A percentile compares a stretch with the other conserved stretches of the same genome.
phyloP scores from a whole-genome alignment of 2,329 filamentous ascomycete species.

The Fusarium armeniacum region DNA sequence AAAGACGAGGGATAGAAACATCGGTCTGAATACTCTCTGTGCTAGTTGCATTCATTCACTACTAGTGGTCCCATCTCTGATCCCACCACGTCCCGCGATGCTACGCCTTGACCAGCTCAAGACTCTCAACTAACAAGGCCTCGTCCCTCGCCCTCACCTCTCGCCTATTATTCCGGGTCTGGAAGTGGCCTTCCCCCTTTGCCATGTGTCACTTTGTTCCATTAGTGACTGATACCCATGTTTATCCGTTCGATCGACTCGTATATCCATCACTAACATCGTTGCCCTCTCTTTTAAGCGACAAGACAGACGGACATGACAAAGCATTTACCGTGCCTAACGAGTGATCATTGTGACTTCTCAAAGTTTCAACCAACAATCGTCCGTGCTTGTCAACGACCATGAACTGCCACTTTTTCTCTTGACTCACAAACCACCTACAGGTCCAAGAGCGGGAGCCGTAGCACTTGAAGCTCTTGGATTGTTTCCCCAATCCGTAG shows the following conservation, averaged over 20 bases:
- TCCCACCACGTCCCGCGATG: slow-evolving; percentile 39
- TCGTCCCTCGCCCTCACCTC: slow-evolving; percentile 14
- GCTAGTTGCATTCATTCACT: slow-evolving; percentile 20
- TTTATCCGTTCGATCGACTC: slow-evolving; percentile 7
- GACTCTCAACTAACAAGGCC: slow-evolving; percentile 17
- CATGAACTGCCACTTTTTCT: slow-evolving; percentile 14
- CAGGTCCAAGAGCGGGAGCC: slow-evolving; percentile 12
- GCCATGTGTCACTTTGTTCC: slow-evolving; percentile 7
- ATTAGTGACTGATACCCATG: slow-evolving; percentile 1
- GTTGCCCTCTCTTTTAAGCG: slow-evolving; percentile 6
- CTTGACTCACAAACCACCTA: slow-evolving; percentile 10
- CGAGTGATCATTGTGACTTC: slow-evolving; percentile 2
- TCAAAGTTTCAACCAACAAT: not conserved
- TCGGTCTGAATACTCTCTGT: slow-evolving; percentile 23
- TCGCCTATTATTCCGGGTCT: slow-evolving; percentile 4
- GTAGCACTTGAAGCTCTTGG: slow-evolving; percentile 5
- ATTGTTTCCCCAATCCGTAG: slow-evolving; percentile 13
- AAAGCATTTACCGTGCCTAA: not conserved
- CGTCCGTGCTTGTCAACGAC: not conserved
- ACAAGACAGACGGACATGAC: not conserved
- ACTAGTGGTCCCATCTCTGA: slow-evolving; percentile 31
- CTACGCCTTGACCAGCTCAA: slow-evolving; percentile 33
- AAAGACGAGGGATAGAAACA: slow-evolving; percentile 7
- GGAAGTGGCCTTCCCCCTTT: not conserved
- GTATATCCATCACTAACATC: slow-evolving; percentile 17